These are phyloP conservation scores for Mucor racemosus DNA, from an alignment of 371 early-diverging fungal species.

Conservation along the genomic window DNA sequence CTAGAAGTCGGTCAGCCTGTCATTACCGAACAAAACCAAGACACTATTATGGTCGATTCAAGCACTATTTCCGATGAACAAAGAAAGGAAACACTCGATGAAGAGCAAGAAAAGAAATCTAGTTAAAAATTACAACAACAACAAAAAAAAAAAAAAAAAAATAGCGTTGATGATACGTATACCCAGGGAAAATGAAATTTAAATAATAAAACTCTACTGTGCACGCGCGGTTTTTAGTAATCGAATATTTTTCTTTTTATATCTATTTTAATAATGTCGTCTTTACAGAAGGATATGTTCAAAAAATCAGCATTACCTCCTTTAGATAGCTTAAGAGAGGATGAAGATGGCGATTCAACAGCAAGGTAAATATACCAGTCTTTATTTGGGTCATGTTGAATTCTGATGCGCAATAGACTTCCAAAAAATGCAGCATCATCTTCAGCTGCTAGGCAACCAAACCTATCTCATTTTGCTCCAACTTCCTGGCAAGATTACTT, in stretches of 20 bases:
- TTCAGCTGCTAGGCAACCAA: constrained; percentile 10
- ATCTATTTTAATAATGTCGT: constrained; percentile 37
- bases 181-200: neutral
- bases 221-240: neutral
- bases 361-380: neutral
- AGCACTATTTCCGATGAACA: neutral
- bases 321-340: constrained; percentile 25
- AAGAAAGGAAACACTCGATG: neutral
- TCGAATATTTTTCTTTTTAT: constrained; percentile 2
- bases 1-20: constrained; percentile 26
- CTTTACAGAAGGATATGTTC: constrained; percentile 48
- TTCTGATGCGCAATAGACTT: neutral
- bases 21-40: neutral
- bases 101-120: constrained; percentile 2
- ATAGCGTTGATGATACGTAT: constrained; percentile 6
- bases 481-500: constrained; percentile 46
- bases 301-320: constrained; percentile 31
- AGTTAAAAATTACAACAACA: neutral
- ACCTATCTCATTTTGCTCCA: constrained; percentile 27
- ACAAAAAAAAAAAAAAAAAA: constrained; percentile 5
- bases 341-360: neutral
- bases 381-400: neutral
- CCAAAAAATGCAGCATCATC: neutral
- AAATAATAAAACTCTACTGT: constrained; percentile 7
- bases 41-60: neutral